These are phyloP conservation scores for Colletotrichum siamense DNA, from an alignment of 2,329 filamentous ascomycete species.

Conservation along the genomic window DNA sequence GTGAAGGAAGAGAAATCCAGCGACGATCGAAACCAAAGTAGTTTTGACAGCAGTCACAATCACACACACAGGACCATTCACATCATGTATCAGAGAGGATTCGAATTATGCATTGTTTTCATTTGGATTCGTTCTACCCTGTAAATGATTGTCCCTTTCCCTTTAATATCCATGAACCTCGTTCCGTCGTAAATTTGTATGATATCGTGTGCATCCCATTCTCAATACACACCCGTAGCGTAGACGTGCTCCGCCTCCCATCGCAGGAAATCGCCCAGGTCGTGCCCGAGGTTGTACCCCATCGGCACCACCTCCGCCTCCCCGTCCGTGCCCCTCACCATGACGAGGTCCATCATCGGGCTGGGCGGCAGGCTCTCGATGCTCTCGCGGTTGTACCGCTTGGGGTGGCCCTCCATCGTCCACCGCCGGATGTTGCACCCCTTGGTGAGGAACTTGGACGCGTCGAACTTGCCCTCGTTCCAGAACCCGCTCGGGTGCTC, in stretches of 20 bases:
- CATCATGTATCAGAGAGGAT: neutral
- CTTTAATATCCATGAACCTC: neutral
- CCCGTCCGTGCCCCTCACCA: conserved; percentile 40
- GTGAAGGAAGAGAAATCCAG: neutral
- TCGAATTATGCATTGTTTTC: neutral
- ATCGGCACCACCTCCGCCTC: conserved; percentile 54
- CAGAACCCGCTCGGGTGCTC: conserved; percentile 39
- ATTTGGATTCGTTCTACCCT: neutral
- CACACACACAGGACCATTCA: neutral
- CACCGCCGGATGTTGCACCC: conserved; percentile 36
- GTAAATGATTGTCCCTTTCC: neutral
- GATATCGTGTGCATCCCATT: neutral
- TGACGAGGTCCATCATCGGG: conserved; percentile 51
- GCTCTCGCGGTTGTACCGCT: conserved; percentile 31
- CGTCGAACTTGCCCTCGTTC: conserved; percentile 35
- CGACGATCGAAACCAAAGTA: neutral
- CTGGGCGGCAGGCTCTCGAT: conserved; percentile 49
- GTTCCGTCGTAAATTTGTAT: neutral
- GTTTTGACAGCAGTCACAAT: neutral
- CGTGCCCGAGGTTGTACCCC: conserved; percentile 66
- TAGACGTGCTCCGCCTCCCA: conserved; percentile 62
- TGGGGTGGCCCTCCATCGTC: conserved; percentile 39
- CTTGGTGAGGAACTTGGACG: conserved; percentile 35
- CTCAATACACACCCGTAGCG: conserved; percentile 29
- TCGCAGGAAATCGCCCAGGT: conserved; percentile 62